These are phyloP conservation scores for Schizonepeta tenuifolia DNA, from an alignment of 257 asterid species.

Conservation along the genomic window DNA sequence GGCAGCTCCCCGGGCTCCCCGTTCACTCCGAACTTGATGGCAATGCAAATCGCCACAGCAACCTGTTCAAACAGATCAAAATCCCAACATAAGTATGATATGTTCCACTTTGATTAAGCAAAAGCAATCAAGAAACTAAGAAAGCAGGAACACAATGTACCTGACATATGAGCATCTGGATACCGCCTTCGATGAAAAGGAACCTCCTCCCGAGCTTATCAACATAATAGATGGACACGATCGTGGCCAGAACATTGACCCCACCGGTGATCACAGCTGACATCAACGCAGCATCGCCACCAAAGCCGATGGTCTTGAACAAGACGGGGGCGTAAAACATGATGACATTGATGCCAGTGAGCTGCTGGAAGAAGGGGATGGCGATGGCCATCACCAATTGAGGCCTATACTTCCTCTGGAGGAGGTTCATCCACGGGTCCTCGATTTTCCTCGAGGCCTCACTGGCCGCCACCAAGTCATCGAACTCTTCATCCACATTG, in stretches of 20 bases:
- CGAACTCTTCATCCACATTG: constrained; percentile 72
- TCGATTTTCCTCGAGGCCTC: constrained; percentile 62
- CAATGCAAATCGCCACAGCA: constrained; percentile 60
- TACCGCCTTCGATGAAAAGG: constrained; percentile 76
- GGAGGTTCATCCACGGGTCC: constrained; percentile 76
- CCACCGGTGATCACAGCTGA: constrained; percentile 73
- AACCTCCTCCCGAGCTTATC: constrained; percentile 82
- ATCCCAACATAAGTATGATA: not conserved
- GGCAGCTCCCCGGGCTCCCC: constrained; percentile 47
- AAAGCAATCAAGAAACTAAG: not conserved
- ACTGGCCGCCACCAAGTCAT: constrained; percentile 74
- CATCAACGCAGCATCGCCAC: constrained; percentile 59
- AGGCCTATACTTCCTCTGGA: constrained; percentile 70
- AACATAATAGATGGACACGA: constrained; percentile 62
- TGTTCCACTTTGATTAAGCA: not conserved
- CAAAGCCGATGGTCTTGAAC: constrained; percentile 74
- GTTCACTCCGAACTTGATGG: constrained; percentile 50
- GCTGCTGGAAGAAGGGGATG: constrained; percentile 84
- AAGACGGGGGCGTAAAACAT: constrained; percentile 88
- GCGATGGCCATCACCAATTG: constrained; percentile 69
- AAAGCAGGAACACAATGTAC: constrained; percentile 29
- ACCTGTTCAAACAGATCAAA: constrained; percentile 27
- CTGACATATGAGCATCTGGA: constrained; percentile 80
- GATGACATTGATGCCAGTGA: constrained; percentile 86
- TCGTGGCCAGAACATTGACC: constrained; percentile 68